These are phyloP conservation scores for Funneliformis mosseae DNA, from an alignment of 192 early-diverging fungal genomes.

Conservation along the genomic window DNA sequence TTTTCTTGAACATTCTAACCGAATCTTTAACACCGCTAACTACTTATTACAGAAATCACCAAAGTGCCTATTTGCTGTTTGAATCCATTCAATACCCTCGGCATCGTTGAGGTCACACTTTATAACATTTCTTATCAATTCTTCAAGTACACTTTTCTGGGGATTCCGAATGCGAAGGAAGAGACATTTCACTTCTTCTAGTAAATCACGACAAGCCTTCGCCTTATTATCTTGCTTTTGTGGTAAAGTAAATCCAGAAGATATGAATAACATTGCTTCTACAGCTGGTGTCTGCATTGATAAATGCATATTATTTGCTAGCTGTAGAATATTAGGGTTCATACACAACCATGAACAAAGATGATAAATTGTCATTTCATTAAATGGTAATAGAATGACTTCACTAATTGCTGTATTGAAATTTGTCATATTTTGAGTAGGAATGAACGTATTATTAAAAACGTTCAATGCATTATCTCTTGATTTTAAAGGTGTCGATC, in stretches of 20 bases:
- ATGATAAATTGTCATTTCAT: no score
- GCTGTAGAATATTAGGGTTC: no score
- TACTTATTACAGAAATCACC: not conserved
- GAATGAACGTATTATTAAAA: no score
- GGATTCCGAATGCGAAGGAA: not conserved
- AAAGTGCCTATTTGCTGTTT: not conserved
- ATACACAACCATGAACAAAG: no score
- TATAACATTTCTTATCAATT: not conserved
- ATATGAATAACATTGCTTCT: not conserved
- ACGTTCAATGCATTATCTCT: no score
- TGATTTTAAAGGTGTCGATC: no score
- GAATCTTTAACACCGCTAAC: not conserved
- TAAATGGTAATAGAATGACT: no score
- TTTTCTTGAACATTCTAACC: not conserved
- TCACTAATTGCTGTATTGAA: no score
- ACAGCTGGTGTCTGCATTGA: no score
- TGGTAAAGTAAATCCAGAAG: not conserved
- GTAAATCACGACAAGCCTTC: not conserved
- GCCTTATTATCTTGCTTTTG: not conserved
- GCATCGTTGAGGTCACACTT: not conserved
- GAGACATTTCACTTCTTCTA: not conserved
- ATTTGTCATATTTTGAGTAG: no score
- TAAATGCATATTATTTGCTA: no score
- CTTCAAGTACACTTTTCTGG: not conserved
- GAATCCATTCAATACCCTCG: not conserved